phyloP scores from a whole-genome alignment of 352 stramenopile genomes.

The Phytophthora fragariaefolia region DNA sequence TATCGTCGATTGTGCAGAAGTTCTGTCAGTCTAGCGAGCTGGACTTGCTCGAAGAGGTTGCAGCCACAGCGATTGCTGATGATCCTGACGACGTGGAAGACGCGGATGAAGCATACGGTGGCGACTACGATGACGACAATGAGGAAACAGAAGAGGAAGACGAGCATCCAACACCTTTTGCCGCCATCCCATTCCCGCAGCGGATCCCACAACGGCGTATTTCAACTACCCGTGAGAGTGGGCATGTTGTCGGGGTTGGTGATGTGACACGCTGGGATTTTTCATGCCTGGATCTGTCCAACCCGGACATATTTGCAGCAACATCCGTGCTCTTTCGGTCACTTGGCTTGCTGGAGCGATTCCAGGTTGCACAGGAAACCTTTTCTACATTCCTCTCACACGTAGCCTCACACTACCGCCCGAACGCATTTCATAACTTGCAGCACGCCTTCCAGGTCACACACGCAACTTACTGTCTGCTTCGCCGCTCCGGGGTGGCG shows the following conservation, averaged over 20 bases:
- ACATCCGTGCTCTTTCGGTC: conserved; percentile 60
- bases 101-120: conserved; percentile 8
- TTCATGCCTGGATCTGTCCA: conserved; percentile 58
- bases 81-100: conserved; percentile 39
- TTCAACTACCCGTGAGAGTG: conserved; percentile 24
- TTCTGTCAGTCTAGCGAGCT: conserved; percentile 60
- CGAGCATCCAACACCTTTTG: conserved; percentile 12
- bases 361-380: conserved; percentile 55
- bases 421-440: conserved; percentile 82
- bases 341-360: conserved; percentile 62
- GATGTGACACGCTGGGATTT: conserved; percentile 65
- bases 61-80: conserved; percentile 22
- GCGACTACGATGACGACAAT: conserved; percentile 9
- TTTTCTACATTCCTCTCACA: conserved; percentile 65
- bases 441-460: conserved; percentile 77
- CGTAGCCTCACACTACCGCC: conserved; percentile 63
- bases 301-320: conserved; percentile 55
- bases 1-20: conserved; percentile 69
- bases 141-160: conserved; percentile 17
- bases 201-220: conserved; percentile 22
- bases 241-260: conserved; percentile 49
- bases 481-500: conserved; percentile 44
- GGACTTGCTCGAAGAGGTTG: conserved; percentile 45
- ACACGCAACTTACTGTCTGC: conserved; percentile 60
- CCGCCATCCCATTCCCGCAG: conserved; percentile 19